Conservation (phyloP, 1,284 basidiomycete genomes). For the Vanrija sp. region DNA sequence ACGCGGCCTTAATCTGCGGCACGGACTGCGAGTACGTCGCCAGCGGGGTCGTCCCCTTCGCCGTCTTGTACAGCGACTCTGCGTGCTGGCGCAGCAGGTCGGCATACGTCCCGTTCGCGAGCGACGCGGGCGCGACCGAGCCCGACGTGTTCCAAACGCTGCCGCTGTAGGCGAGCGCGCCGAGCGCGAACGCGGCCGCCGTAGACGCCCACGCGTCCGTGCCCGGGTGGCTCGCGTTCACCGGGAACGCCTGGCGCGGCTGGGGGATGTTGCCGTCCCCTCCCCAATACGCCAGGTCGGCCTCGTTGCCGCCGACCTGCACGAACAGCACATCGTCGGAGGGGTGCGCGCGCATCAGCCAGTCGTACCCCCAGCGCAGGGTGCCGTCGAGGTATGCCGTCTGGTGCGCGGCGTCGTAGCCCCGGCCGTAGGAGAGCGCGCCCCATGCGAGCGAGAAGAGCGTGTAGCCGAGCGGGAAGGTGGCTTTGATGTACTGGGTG, state of each 20-base stretch:
- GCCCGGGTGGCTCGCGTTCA: constrained; percentile 72
- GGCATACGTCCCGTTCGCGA: constrained; percentile 72
- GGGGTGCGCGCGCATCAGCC: constrained; percentile 84
- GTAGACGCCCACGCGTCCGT: constrained; percentile 81
- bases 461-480: constrained; percentile 72
- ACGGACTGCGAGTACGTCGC: constrained; percentile 55
- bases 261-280: constrained; percentile 73
- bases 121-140: constrained; percentile 58
- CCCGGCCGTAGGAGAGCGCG: constrained; percentile 73
- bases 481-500: constrained; percentile 69
- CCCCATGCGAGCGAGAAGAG: constrained; percentile 84
- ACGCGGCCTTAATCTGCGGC: constrained; percentile 61
- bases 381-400: constrained; percentile 82
- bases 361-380: constrained; percentile 83
- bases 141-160: constrained; percentile 51
- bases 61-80: constrained; percentile 65
- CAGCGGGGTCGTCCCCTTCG: constrained; percentile 53
- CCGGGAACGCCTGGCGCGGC: constrained; percentile 68
- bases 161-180: constrained; percentile 70
- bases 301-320: constrained; percentile 64
- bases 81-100: constrained; percentile 67
- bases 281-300: constrained; percentile 72
- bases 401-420: constrained; percentile 76
- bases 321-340: constrained; percentile 69
- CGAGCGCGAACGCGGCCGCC: constrained; percentile 80